Base-by-base conservation (phyloP, 202 grass and related monocot species). In the Hordeum pubiflorum region DNA sequence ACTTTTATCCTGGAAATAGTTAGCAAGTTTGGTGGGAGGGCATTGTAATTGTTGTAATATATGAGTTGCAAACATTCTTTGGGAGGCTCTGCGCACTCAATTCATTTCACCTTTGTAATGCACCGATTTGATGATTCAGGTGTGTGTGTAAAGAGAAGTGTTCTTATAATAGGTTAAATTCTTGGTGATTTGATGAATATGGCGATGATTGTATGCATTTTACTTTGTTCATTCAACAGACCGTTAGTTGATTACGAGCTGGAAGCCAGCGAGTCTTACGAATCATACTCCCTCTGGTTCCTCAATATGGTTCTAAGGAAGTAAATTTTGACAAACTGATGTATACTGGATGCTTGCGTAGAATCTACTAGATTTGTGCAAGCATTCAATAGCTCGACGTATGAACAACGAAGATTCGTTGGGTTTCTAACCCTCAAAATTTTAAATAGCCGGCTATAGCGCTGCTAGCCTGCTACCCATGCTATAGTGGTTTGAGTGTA, bases 51-150 rank as follows among this genome's bases (percentile, higher is more conserved):
- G 72, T 48, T 88, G 89, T 91, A 78, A 80, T 84, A 90, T 89
- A 89, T 85, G 76, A 90, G 84, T 64, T 86, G 80, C 69, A 84
- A 79, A 90, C 80, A 91, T 94, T 91, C 84, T 94, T 91, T 94
- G 12, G 21, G 84, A 89, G 75, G 87, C 79, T 71, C 0, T 10
- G 54, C 60, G 14, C 43, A 80, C 68, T 52, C 50, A 10, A 66
- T 88, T 70, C 77, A 23, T 81, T 50, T 72, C 4, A 11, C 69
- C 79, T 85, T 75, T 65, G 59, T 41, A 62, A 64, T 83, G 62
- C 81, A 79, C 56, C 15, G 67, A 58, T 76, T 76, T 71, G 69
- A 86, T 64, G 22, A 50, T 62, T 84, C 44, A 58, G n/a, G n/a
- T 15, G 60, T 60, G 1, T 50, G 22, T 74, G 72, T 81, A 67